Percentiles rank a stretch among this genome's conserved stretches.
These are phyloP conservation scores for Chionographis japonica DNA, from an alignment of 106 monocot species.

Conservation along the genomic window DNA sequence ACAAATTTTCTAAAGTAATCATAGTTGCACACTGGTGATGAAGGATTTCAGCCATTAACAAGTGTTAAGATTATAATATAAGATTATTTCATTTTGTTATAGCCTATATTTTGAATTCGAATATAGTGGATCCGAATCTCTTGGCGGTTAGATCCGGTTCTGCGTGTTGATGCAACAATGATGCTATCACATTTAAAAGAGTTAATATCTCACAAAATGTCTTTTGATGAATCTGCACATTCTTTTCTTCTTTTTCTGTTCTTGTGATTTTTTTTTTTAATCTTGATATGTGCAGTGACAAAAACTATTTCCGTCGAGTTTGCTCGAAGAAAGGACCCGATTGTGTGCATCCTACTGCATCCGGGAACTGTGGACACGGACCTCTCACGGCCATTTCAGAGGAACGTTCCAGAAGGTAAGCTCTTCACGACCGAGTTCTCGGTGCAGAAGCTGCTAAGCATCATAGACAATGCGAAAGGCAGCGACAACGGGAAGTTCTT, in stretches of 20 bases:
- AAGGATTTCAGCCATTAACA: no score
- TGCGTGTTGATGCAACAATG: no score
- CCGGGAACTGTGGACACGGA: conserved; percentile 97
- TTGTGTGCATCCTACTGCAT: conserved; percentile 83
- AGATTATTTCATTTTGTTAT: no score
- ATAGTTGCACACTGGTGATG: no score
- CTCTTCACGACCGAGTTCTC: conserved; percentile 87
- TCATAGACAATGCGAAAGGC: conserved; percentile 59
- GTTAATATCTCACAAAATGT: no score
- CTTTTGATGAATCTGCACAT: no score
- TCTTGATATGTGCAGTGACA: conserved; percentile 55
- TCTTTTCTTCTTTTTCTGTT: not conserved
- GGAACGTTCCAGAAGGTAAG: conserved; percentile 71
- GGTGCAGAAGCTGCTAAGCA: conserved; percentile 62
- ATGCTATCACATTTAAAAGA: no score
- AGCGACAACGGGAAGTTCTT: conserved; percentile 94
- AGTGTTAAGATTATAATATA: no score
- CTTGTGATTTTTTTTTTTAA: not conserved
- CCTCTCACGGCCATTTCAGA: conserved; percentile 88
- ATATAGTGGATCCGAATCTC: no score
- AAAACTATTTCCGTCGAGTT: conserved; percentile 80
- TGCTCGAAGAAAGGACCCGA: conserved; percentile 77
- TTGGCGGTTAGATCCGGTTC: no score
- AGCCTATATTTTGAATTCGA: no score
- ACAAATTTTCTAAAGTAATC: no score